A percentile compares a stretch with the other conserved stretches of the same genome.
These are phyloP conservation scores for Flaveria robusta DNA, from an alignment of 129 eudicot species.

Conservation along the genomic window DNA sequence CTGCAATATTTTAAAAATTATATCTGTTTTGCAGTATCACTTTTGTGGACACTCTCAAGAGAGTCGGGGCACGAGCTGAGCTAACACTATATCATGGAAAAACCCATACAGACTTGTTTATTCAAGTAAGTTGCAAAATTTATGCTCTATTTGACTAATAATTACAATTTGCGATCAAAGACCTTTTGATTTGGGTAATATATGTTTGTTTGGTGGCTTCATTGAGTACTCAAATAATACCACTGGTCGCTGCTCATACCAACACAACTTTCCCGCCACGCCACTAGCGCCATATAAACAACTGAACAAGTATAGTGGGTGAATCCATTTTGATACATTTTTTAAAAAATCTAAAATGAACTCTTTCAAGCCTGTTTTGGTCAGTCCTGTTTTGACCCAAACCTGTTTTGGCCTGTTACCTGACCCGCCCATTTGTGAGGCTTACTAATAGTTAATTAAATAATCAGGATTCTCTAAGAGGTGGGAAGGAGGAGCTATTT, in stretches of 20 bases:
- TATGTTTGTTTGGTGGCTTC: background rate
- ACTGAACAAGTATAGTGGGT: no score
- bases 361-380: no score
- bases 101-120: constrained; percentile 88
- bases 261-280: no score
- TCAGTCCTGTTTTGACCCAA: background rate
- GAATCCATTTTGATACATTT: no score
- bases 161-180: background rate
- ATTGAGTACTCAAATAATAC: background rate
- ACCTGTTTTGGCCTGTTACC: background rate
- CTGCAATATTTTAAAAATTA: background rate
- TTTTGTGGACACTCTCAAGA: constrained; percentile 65
- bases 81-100: constrained; percentile 75
- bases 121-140: constrained; percentile 60
- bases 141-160: background rate
- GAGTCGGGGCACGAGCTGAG: constrained; percentile 73
- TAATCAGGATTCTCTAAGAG: constrained; percentile 87
- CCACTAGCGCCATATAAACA: no score
- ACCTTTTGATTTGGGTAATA: background rate
- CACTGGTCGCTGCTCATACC: no score
- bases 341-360: no score
- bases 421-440: background rate
- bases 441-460: constrained; percentile 3
- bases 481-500: constrained; percentile 90
- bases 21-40: constrained; percentile 54